These are phyloP conservation scores for Aspergillus calidoustus DNA, from an alignment of 2,329 filamentous ascomycete genomes.

Conservation along the genomic window DNA sequence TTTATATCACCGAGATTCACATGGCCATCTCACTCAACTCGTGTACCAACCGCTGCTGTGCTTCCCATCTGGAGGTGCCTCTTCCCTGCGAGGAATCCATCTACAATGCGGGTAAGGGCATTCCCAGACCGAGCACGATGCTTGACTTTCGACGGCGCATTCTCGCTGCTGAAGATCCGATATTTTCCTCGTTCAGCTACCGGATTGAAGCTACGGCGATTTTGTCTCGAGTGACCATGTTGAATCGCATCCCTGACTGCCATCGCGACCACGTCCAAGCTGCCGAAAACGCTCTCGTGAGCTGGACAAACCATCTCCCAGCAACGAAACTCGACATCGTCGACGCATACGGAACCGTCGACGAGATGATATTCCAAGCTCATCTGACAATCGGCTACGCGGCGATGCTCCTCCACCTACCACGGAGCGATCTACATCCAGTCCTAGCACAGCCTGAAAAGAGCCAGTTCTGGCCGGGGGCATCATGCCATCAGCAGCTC, in stretches of 20 bases:
- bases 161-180: constrained; percentile 62
- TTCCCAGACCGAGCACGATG: constrained; percentile 63
- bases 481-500: constrained; percentile 29
- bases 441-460: constrained; percentile 22
- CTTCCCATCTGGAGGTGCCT: constrained; percentile 68
- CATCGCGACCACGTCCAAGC: constrained; percentile 61
- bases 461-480: not conserved
- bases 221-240: constrained; percentile 69
- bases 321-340: constrained; percentile 70
- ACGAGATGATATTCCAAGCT: constrained; percentile 61
- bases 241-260: constrained; percentile 44
- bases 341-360: constrained; percentile 69
- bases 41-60: constrained; percentile 66
- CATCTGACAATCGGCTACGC: constrained; percentile 48
- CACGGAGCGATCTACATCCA: constrained; percentile 68
- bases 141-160: constrained; percentile 62
- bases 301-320: constrained; percentile 80
- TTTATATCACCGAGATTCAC: constrained; percentile 78
- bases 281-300: constrained; percentile 61
- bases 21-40: constrained; percentile 67
- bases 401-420: constrained; percentile 75
- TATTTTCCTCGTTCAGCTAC: constrained; percentile 82
- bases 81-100: constrained; percentile 79
- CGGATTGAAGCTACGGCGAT: constrained; percentile 79
- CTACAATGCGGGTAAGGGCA: constrained; percentile 55